phyloP scores from a whole-genome alignment of 345 rosid species.

The Ceriops tagal region DNA sequence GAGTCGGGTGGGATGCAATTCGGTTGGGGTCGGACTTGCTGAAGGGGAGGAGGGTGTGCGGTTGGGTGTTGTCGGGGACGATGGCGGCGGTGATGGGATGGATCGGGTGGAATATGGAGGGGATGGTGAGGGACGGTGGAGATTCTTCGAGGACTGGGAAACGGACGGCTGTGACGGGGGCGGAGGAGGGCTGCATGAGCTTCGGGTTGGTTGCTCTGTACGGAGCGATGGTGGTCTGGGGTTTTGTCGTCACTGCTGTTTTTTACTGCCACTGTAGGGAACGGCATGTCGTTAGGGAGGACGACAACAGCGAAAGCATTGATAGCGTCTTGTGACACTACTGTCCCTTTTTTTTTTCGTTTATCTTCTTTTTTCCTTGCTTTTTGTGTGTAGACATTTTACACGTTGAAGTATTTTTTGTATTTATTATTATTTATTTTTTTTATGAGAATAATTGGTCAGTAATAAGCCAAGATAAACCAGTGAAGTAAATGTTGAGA shows the following conservation, averaged over 20 bases:
- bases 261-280: slow-evolving; percentile 60
- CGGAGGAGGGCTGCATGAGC: slow-evolving; percentile 35
- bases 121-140: slow-evolving; percentile 30
- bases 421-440: too few species aligned
- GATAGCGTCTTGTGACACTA: not conserved
- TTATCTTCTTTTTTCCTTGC: not conserved
- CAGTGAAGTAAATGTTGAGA: too few species aligned
- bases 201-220: slow-evolving; percentile 44
- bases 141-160: slow-evolving; percentile 17
- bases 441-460: too few species aligned
- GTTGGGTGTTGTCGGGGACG: slow-evolving; percentile 47
- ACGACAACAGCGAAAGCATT: not conserved
- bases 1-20: slow-evolving; percentile 59
- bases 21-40: slow-evolving; percentile 44
- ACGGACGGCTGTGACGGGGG: slow-evolving; percentile 37
- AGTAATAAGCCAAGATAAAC: too few species aligned
- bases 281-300: slow-evolving; percentile 19
- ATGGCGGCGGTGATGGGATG: slow-evolving; percentile 42
- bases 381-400: not conserved
- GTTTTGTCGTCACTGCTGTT: slow-evolving; percentile 53
- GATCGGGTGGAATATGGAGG: slow-evolving; percentile 54
- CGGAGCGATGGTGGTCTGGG: slow-evolving; percentile 51
- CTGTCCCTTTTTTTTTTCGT: not conserved
- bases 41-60: slow-evolving; percentile 51
- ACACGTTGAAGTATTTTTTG: too few species aligned